A percentile compares a stretch with the other conserved stretches of the same genome.
Evolutionary conservation across 139 green algal species (phyloP).

Genomic region (Volvox reticuliferus): DNA sequence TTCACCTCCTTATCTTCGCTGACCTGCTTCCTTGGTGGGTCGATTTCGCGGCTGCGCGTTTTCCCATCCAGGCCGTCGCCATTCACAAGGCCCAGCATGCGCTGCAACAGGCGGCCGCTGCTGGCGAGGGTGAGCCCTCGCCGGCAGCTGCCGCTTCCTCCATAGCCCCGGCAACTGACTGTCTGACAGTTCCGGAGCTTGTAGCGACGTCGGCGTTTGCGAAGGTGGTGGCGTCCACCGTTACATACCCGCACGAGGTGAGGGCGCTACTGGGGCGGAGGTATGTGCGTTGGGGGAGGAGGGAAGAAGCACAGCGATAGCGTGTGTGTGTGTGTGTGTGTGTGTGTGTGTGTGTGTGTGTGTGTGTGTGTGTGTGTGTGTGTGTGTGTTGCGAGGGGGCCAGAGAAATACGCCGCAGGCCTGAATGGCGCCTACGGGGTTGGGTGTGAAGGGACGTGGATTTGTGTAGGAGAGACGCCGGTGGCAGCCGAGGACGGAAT

Average conservation of each 20-base stretch:
- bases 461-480: too few relatives aligned
- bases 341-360: too few relatives aligned
- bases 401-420: too few relatives aligned
- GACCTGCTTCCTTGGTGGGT: too few relatives aligned
- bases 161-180: background rate
- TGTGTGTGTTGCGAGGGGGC: too few relatives aligned
- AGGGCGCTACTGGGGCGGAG: background rate
- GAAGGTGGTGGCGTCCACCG: slow-evolving; percentile 96
- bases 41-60: background rate
- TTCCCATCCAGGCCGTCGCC: background rate
- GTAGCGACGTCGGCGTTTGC: slow-evolving; percentile 84
- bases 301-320: background rate
- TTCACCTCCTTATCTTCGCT: too few relatives aligned
- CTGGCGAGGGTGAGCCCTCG: background rate
- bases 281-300: background rate
- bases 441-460: too few relatives aligned
- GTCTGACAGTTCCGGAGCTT: slow-evolving; percentile 77
- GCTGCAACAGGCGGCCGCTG: background rate
- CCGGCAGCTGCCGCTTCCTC: background rate
- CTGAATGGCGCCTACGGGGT: too few relatives aligned
- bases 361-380: too few relatives aligned
- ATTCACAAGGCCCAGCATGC: slow-evolving; percentile 10
- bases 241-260: slow-evolving; percentile 99
- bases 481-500: too few relatives aligned
- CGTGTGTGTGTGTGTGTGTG: background rate